Evolutionary conservation across 331 rosid genomes (phyloP), one percentile per base, ranked within the genome.

Genomic region (Arachis monticola): DNA sequence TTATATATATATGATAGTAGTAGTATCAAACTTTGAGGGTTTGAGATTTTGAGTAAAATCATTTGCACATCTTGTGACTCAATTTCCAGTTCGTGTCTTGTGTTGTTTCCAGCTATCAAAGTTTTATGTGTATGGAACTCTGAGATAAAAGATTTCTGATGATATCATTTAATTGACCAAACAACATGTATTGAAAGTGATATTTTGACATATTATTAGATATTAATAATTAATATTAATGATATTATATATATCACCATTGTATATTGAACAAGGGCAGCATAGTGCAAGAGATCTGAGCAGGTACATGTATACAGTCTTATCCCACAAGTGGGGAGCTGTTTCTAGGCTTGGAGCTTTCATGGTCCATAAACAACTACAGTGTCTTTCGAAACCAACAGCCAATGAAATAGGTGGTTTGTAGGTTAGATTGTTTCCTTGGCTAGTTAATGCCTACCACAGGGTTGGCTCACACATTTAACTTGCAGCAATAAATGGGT

Each of bases 341-440:
- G 83, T 83, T 83, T 84, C 58, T 53, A 85, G 77, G 10, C 85
- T 73, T 52, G 87, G 83, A 32, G 35, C 2, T 32, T 32, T 32
- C 2, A 32, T 32, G 35, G 35, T 32, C 35, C 35, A 32, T 32
- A 32, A 32, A 32, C 35, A 32, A 32, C 2, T 32, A 1, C 35
- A 32, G 2, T 32, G 35, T 32, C 1, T 32, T 32, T 32, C 2
- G 35, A 32, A 32, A 32, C 2, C 35, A 32, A 32, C 2, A 32
- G 2, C 2, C 1, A 1, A 2, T 32, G 35, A 32, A 32, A 32
- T 1, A 32, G 35, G 35, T 2, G 2, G 2, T 32, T 32, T 32
- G 35, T 32, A 32, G 35, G 35, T 32, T 32, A 1, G 2, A 32
- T 32, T 32, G n/a, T 32, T 32, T 32, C 2, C 35, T 32, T 32